These are phyloP conservation scores for Rhytidiadelphus loreus DNA, from an alignment of 225 moss, liverwort and hornwort species.

Conservation along the genomic window DNA sequence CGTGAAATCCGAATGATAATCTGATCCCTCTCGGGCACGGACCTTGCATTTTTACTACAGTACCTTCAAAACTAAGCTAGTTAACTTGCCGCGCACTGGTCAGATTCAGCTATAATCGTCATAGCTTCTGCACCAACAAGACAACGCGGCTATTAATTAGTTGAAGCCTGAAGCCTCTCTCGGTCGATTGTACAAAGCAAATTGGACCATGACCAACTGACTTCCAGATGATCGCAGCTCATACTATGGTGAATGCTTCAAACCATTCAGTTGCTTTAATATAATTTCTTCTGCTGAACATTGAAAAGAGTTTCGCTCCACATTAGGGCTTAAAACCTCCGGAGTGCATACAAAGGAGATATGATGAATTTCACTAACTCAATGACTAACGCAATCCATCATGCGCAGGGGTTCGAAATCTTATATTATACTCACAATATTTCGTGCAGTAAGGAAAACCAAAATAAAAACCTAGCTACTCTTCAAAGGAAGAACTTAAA, in stretches of 20 bases:
- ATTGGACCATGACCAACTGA: neutral
- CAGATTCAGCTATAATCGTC: neutral
- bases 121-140: neutral
- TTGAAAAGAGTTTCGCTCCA: neutral
- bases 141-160: neutral
- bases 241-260: neutral
- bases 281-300: neutral
- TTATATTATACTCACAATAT: neutral
- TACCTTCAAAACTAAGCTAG: neutral
- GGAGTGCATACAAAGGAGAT: neutral
- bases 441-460: neutral
- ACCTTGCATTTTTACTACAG: neutral
- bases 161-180: neutral
- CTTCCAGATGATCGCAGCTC: neutral
- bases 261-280: neutral
- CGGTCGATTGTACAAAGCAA: neutral
- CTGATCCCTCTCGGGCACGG: neutral
- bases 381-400: neutral
- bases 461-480: too few species aligned
- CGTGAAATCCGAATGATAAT: neutral
- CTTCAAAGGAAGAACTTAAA: neutral
- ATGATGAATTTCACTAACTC: too few species aligned
- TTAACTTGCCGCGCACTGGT: neutral
- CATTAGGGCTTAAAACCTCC: neutral
- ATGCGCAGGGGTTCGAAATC: neutral